Evolutionary conservation across 345 rosid species (phyloP).

Genomic region (Hibiscus mutabilis): DNA sequence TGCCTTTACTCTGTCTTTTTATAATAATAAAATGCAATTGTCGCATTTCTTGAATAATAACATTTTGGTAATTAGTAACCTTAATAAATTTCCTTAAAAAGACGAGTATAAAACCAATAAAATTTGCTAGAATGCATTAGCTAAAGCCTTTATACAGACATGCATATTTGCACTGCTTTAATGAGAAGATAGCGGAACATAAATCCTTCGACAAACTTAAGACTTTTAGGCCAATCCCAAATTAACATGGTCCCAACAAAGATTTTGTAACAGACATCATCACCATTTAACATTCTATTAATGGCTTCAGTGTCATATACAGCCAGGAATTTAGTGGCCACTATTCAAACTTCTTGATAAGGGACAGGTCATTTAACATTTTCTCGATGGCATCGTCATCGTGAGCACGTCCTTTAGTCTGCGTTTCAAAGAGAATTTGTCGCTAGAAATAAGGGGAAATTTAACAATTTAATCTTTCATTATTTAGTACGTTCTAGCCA

Average conservation of each 20-base stretch:
- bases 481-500: not conserved
- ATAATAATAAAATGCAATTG: too few species aligned
- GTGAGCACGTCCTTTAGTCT: slow-evolving; percentile 81
- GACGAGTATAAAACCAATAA: too few species aligned
- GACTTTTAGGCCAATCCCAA: not conserved
- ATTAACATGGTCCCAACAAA: not conserved
- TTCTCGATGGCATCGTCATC: slow-evolving; percentile 84
- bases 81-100: too few species aligned
- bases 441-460: not conserved
- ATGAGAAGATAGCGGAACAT: too few species aligned
- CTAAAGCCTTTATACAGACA: too few species aligned
- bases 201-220: too few species aligned
- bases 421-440: slow-evolving; percentile 20
- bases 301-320: not conserved
- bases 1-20: too few species aligned
- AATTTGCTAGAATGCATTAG: too few species aligned
- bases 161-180: too few species aligned
- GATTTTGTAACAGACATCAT: not conserved
- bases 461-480: not conserved
- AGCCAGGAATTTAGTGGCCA: not conserved
- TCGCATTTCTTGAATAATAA: too few species aligned
- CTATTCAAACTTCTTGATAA: slow-evolving; percentile 85
- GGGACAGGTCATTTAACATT: slow-evolving; percentile 81
- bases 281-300: not conserved
- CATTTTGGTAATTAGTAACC: too few species aligned